Percentiles rank a stretch among this genome's conserved stretches.
Conservation (phyloP, 2,329 filamentous ascomycete genomes). For the Aspergillus udagawae region DNA sequence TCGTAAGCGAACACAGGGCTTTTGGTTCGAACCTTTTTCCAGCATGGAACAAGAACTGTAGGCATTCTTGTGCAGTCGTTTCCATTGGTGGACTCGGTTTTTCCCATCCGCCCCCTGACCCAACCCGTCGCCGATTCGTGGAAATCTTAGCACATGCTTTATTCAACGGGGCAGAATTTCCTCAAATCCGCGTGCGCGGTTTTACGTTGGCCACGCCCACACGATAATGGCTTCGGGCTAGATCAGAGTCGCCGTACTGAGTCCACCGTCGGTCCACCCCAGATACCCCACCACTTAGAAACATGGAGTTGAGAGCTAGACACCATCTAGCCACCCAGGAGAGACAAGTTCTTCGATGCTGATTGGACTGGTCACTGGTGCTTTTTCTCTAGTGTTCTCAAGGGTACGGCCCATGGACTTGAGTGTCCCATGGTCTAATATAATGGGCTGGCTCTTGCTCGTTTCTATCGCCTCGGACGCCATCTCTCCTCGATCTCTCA, state of each 20-base stretch:
- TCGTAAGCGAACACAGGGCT: background rate
- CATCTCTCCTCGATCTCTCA: background rate
- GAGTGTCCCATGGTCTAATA: conserved; percentile 8
- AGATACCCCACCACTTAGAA: conserved; percentile 28
- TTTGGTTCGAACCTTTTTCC: background rate
- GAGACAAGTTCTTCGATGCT: conserved; percentile 5
- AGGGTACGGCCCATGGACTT: background rate
- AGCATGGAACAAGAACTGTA: background rate
- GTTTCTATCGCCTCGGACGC: background rate
- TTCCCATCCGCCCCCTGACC: conserved; percentile 8
- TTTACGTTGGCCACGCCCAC: conserved; percentile 15
- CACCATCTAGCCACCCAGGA: conserved; percentile 15
- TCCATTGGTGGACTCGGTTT: conserved; percentile 29
- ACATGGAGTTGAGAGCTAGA: conserved; percentile 10
- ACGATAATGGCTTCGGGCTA: background rate
- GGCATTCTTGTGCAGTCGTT: background rate
- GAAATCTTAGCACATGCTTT: conserved; percentile 15
- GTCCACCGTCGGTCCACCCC: conserved; percentile 3
- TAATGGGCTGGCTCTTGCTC: conserved; percentile 11
- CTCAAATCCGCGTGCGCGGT: conserved; percentile 27
- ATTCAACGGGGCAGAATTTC: conserved; percentile 24
- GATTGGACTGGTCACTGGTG: background rate
- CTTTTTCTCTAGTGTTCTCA: background rate
- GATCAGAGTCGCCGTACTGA: background rate
- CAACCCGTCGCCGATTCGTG: conserved; percentile 24